Conservation (phyloP, 2,329 filamentous ascomycete species). For the Alternaria viburni region DNA sequence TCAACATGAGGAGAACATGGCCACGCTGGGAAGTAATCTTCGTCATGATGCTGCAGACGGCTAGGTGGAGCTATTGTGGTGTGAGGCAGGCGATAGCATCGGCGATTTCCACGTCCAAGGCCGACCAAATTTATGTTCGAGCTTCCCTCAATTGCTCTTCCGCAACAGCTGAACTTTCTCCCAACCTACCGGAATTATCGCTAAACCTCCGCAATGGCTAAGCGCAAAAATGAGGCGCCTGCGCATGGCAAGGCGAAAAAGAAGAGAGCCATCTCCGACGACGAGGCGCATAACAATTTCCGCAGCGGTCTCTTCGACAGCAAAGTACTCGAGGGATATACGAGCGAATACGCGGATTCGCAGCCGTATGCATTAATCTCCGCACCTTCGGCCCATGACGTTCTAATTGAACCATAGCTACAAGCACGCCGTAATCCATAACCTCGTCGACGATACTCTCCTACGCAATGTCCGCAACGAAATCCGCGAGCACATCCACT, state of each 20-base stretch:
- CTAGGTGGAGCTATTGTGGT: constrained; percentile 19
- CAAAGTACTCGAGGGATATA: constrained; percentile 44
- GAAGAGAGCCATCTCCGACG: constrained; percentile 51
- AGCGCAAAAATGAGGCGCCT: constrained; percentile 52
- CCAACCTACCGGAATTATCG: constrained; percentile 28
- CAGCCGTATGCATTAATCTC: constrained; percentile 42
- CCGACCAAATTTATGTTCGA: constrained; percentile 22
- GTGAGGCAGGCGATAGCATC: constrained; percentile 17
- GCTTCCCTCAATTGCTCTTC: constrained; percentile 1
- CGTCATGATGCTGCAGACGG: constrained; percentile 1
- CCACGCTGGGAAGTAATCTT: constrained; percentile 9
- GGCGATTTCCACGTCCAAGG: constrained; percentile 14
- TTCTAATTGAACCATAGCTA: constrained; percentile 60
- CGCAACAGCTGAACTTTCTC: constrained; percentile 5
- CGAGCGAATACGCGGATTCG: constrained; percentile 46
- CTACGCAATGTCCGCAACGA: constrained; percentile 87
- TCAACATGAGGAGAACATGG: constrained; percentile 4
- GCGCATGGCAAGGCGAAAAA: constrained; percentile 52
- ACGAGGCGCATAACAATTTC: constrained; percentile 50
- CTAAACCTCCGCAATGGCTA: constrained; percentile 28
- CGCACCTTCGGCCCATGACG: not conserved
- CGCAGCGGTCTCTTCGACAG: constrained; percentile 48
- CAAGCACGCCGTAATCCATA: constrained; percentile 88
- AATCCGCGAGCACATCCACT: constrained; percentile 88
- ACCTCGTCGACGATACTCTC: constrained; percentile 79